Conservation (phyloP, 805 yeast genomes). For the Alloascoidea hylecoeti region DNA sequence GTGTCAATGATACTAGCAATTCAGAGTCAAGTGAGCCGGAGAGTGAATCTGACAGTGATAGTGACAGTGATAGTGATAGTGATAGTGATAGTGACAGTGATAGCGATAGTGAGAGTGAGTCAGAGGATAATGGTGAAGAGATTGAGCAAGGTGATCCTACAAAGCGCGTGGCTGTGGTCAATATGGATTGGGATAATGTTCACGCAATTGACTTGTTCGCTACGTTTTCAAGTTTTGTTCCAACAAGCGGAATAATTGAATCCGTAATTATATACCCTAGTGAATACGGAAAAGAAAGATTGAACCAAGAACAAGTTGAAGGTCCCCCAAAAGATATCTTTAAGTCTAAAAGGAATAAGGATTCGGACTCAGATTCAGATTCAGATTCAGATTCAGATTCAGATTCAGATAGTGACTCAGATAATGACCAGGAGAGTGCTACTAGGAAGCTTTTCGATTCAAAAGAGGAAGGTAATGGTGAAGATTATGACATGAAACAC, state of each 20-base stretch:
- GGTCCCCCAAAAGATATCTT: slow-evolving; percentile 90
- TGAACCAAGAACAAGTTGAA: slow-evolving; percentile 78
- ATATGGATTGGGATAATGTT: slow-evolving; percentile 96
- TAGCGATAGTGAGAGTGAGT: slow-evolving; percentile 36
- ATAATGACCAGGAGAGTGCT: slow-evolving; percentile 32
- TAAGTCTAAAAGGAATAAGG: slow-evolving; percentile 22
- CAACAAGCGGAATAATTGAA: slow-evolving; percentile 52
- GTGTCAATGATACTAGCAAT: slow-evolving; percentile 50
- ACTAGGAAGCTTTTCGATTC: slow-evolving; percentile 47
- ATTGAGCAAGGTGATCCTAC: slow-evolving; percentile 88
- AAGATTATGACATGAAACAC: slow-evolving; percentile 74
- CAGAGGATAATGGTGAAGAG: slow-evolving; percentile 38
- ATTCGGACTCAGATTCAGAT: slow-evolving; percentile 19
- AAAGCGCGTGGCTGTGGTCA: slow-evolving; percentile 74
- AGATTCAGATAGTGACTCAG: slow-evolving; percentile 8
- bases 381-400: slow-evolving; percentile 7
- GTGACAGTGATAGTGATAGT: slow-evolving; percentile 29
- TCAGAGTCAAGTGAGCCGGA: slow-evolving; percentile 18
- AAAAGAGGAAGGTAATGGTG: slow-evolving; percentile 62
- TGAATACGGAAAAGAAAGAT: slow-evolving; percentile 84
- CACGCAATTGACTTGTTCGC: slow-evolving; percentile 80
- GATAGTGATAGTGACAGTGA: slow-evolving; percentile 28
- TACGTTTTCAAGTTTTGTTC: slow-evolving; percentile 75
- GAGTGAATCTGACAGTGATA: slow-evolving; percentile 26
- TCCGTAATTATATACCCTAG: slow-evolving; percentile 73